Conservation (phyloP, 2,329 filamentous ascomycete species). For the Rhytidhysteron rufulum region DNA sequence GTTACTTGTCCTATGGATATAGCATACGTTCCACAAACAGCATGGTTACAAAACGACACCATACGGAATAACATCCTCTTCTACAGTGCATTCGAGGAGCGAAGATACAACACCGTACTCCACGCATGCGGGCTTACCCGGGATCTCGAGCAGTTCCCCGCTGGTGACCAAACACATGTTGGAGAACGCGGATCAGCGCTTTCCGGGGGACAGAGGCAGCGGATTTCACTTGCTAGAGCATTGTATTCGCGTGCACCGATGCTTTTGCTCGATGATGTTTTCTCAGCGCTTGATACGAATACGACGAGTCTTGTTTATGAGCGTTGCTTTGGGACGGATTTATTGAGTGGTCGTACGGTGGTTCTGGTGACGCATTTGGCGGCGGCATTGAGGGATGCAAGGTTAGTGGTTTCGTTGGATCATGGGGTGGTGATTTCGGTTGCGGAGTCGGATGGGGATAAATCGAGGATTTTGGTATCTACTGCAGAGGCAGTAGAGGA, state of each 20-base stretch:
- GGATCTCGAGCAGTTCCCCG: background rate
- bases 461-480: background rate
- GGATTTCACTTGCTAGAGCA: constrained; percentile 5
- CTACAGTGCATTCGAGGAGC: background rate
- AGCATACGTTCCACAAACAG: background rate
- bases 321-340: constrained; percentile 54
- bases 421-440: background rate
- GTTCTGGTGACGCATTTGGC: constrained; percentile 53
- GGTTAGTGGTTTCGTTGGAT: background rate
- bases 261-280: constrained; percentile 77
- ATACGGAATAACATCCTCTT: background rate
- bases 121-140: background rate
- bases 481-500: background rate
- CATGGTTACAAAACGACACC: background rate
- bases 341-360: constrained; percentile 53
- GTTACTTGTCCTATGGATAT: background rate
- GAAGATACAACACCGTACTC: background rate
- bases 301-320: constrained; percentile 56
- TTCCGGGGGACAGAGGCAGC: constrained; percentile 6
- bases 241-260: constrained; percentile 76
- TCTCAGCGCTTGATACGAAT: constrained; percentile 65
- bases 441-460: background rate
- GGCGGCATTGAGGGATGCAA: background rate
- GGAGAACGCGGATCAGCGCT: background rate
- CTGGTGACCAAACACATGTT: background rate